Base-by-base conservation (phyloP, 352 stramenopile genomes). In the Achlya hypogyna region DNA sequence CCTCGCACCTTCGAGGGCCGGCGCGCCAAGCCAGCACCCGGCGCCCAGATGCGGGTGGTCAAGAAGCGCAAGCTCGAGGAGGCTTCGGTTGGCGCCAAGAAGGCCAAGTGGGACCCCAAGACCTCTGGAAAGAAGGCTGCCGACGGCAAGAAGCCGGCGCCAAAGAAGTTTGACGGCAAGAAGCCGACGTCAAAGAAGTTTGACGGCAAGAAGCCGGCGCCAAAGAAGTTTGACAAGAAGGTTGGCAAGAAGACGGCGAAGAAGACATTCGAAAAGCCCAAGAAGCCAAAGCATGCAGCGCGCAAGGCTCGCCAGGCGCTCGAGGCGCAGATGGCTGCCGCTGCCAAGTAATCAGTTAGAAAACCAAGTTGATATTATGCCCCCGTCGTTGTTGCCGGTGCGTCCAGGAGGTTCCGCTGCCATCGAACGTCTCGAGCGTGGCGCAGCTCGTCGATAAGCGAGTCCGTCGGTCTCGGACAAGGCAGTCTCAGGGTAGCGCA, bases 251-350 rank as follows among this genome's bases (percentile, higher is more conserved):
- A 31, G 25, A 69, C 29, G 23, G n/a, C 20, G 23, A 62, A n/a
- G 40, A 27, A 32, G 63, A n/a, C 40, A 23, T 35, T n/a, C 23
- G 60, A 56, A 38, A 67, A 67, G 43, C 20, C 66, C 1, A 84
- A 84, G 43, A 91, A 90, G 73, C 77, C 81, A 1, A 92, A 90
- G 72, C 77, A 89, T 62, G 78, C 80, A 5, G 80, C 80, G 0
- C 78, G 77, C 31, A 91, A 91, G 59, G 79, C 79, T 2, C 76
- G 76, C 29, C 70, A 82, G 75, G 73, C 75, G 1, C 75, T 79
- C 14, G 77, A 83, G 53, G 78, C 79, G 45, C 38, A 49, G 16
- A 51, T 51, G 29, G 53, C 53, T 0, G 56, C 56, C 35, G 23
- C 22, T 12, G 35, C 4, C 52, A 60, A 56, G 49, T 56, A 56